These are phyloP conservation scores for Talaromyces sp. DNA, from an alignment of 2,329 filamentous ascomycete species.

Conservation along the genomic window DNA sequence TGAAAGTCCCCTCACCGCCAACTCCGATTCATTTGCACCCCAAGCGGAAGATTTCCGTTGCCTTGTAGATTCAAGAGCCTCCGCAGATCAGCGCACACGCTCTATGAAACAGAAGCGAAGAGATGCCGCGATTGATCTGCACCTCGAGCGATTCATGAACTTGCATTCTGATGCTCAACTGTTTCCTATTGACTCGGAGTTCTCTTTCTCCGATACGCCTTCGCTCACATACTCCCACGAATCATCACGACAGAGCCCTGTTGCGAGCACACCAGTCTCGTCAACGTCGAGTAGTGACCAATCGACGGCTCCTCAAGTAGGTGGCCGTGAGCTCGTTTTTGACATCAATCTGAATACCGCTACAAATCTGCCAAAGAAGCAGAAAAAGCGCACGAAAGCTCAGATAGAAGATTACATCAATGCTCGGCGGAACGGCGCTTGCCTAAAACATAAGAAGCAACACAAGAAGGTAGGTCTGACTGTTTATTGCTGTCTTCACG, in stretches of 20 bases:
- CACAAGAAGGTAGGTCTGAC: slow-evolving; percentile 35
- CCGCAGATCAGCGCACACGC: slow-evolving; percentile 28
- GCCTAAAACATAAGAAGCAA: slow-evolving; percentile 41
- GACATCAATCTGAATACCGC: slow-evolving; percentile 42
- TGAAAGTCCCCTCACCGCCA: not conserved
- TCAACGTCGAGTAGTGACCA: slow-evolving; percentile 4
- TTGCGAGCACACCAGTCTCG: slow-evolving; percentile 16
- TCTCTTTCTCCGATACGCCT: slow-evolving; percentile 29
- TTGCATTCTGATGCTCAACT: slow-evolving; percentile 19
- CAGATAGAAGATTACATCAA: slow-evolving; percentile 43
- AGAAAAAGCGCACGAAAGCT: slow-evolving; percentile 38
- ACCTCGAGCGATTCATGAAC: slow-evolving; percentile 36
- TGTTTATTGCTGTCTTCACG: not conserved
- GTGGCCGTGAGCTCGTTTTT: slow-evolving; percentile 35
- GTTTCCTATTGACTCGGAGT: slow-evolving; percentile 28
- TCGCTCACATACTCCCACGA: slow-evolving; percentile 23
- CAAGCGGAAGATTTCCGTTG: slow-evolving; percentile 15
- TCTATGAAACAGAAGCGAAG: slow-evolving; percentile 39
- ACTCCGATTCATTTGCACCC: not conserved
- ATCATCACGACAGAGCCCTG: slow-evolving; percentile 20
- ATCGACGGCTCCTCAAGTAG: slow-evolving; percentile 18
- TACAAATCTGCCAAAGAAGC: slow-evolving; percentile 38
- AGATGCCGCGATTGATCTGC: slow-evolving; percentile 38
- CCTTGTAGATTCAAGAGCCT: slow-evolving; percentile 24
- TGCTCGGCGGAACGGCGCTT: slow-evolving; percentile 39